Base-by-base conservation (phyloP, 805 yeast genomes). In the Kodamaea kakaduensis region DNA sequence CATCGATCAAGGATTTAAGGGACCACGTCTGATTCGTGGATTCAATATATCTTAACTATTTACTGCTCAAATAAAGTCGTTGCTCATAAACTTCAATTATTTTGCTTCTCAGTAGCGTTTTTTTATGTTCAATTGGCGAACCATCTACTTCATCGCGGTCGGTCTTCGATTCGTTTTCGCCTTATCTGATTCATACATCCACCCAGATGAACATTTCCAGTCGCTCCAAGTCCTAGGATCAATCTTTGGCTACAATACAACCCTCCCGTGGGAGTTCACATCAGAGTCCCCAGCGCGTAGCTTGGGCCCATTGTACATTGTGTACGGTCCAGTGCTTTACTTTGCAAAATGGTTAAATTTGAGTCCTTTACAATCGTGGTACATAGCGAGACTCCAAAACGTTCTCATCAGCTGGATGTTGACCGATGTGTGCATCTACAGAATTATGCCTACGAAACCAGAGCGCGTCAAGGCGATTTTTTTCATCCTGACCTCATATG, bases 161-260 rank as follows among this genome's bases (percentile, higher is more conserved):
- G 67, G 67, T 0, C 47, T 75, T 17, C 54, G 86, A 34, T 59
- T 82, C 15, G 61, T 73, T 17, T 62, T 86, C 29, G 78, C 84
- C 0, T 53, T 84, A 1, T 77, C 82, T 37, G 71, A 82, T 19
- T 85, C 96, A 0, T 93, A 94, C 53, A 79, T 93, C 31, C 99
- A 94, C 47, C 99, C 99, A 0, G 99, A 93, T 66, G 99, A 93
- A 61, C 96, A 89, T 56, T 85, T 86, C 55, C 99, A 94, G 56
- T 75, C 81, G n/a, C 73, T 94, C 31, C 94, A 88, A 54, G 81
- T 83, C 0, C 51, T 90, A 16, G 68, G 79, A 9, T 54, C 58
- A 48, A 46, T 73, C 17, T 65, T 78, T 54, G 71, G 64, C 54
- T 38, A 58, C 66, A 17, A 66, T 59, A 54, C 60, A 6, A 63